A percentile compares a stretch with the other conserved stretches of the same genome.
These are phyloP conservation scores for Pyropia yezoensis DNA, from an alignment of 23 red algal species.

Conservation along the genomic window DNA sequence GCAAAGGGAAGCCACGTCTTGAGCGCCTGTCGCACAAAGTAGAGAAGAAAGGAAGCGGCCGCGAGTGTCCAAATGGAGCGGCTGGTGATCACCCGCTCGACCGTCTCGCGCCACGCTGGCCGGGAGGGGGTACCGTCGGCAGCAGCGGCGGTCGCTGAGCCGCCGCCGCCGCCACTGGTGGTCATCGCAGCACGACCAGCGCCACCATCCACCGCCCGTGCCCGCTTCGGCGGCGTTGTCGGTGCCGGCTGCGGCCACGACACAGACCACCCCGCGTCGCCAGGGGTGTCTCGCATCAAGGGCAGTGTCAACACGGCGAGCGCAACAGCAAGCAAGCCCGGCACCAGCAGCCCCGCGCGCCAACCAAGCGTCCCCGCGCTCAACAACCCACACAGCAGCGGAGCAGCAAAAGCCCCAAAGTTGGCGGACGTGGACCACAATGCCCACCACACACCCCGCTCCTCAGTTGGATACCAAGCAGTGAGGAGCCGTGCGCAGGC, in stretches of 20 bases:
- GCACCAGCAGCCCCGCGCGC: conserved; percentile 40
- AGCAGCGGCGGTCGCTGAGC: no score
- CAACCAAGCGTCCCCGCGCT: conserved; percentile 18
- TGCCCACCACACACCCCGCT: conserved; percentile 72
- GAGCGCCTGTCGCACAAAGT: conserved; percentile 54
- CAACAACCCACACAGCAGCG: conserved; percentile 45
- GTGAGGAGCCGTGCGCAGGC: conserved; percentile 60
- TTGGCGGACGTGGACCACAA: conserved; percentile 76
- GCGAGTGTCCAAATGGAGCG: conserved; percentile 57
- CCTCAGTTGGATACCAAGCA: conserved; percentile 37
- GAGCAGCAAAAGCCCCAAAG: conserved; percentile 61
- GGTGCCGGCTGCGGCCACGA: no score
- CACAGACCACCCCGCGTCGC: conserved; percentile 9
- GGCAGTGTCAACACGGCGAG: conserved; percentile 11
- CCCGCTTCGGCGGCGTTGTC: no score
- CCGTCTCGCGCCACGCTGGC: not conserved
- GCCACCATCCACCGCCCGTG: no score
- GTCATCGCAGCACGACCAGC: no score
- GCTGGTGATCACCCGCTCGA: conserved; percentile 55
- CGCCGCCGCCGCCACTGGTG: no score
- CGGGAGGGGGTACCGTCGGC: no score
- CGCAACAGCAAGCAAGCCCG: conserved; percentile 21
- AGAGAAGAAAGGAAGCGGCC: conserved; percentile 59
- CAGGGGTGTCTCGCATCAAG: conserved; percentile 22
- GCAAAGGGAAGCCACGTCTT: conserved; percentile 65